Percentiles rank a stretch among this genome's conserved stretches.
Evolutionary conservation across 2,329 filamentous ascomycete genomes (phyloP).

Genomic region (Cladosporium velox): DNA sequence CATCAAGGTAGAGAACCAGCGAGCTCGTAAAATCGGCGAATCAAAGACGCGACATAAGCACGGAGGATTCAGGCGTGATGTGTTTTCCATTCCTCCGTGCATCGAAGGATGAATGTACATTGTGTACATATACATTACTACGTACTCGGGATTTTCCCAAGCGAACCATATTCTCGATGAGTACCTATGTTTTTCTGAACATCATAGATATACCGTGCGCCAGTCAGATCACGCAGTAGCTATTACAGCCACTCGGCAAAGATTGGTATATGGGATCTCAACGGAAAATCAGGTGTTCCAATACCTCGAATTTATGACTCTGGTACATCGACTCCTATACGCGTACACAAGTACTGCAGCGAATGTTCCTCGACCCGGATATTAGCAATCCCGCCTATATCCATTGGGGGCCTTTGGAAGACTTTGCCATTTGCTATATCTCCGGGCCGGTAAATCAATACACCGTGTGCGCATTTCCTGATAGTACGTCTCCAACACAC

Average conservation of each 20-base stretch:
- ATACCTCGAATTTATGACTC: too few relatives aligned
- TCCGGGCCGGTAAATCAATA: background rate
- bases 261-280: background rate
- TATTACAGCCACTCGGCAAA: background rate
- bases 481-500: background rate
- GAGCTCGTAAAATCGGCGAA: background rate
- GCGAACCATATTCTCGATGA: too few relatives aligned
- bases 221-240: background rate
- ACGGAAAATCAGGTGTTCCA: background rate
- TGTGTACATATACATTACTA: background rate
- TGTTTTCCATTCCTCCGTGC: background rate
- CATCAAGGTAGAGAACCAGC: background rate
- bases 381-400: background rate
- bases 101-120: background rate
- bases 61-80: background rate
- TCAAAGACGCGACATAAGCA: background rate
- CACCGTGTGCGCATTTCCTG: background rate
- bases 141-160: too few relatives aligned
- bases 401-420: background rate
- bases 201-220: background rate
- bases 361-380: background rate
- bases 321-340: background rate
- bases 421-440: background rate
- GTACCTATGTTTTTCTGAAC: too few relatives aligned
- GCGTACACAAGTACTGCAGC: background rate